Percentiles rank a stretch among this genome's conserved stretches.
These are phyloP conservation scores for Dacryopinax spathularia DNA, from an alignment of 768 basidiomycete genomes.

Conservation along the genomic window DNA sequence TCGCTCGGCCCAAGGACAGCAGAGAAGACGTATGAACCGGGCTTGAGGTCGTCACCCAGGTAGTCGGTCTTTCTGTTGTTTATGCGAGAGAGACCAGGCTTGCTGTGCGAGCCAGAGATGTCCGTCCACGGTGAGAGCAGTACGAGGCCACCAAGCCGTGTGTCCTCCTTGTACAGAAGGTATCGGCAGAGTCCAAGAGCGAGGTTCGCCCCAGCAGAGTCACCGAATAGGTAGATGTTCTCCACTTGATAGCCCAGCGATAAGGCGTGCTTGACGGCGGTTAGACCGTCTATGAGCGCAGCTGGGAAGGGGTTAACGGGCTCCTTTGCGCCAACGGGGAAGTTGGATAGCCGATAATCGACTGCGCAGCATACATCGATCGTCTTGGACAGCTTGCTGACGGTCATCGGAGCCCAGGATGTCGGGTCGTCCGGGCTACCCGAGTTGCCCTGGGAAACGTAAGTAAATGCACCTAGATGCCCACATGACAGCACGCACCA, in stretches of 20 bases:
- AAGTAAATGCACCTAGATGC: not conserved
- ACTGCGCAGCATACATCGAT: constrained; percentile 16
- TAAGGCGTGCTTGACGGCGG: constrained; percentile 49
- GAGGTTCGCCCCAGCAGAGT: constrained; percentile 68
- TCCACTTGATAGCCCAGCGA: constrained; percentile 39
- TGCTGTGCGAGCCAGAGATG: constrained; percentile 13
- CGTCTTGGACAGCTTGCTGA: not conserved
- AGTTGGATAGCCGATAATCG: constrained; percentile 56
- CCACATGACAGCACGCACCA: not conserved
- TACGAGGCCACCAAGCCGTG: constrained; percentile 28
- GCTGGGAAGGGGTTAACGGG: constrained; percentile 52
- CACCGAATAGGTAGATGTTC: constrained; percentile 53
- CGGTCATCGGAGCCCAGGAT: not conserved
- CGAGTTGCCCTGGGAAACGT: not conserved
- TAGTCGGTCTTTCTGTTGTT: not conserved
- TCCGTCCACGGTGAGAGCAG: constrained; percentile 46
- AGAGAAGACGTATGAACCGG: not conserved
- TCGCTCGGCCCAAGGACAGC: not conserved
- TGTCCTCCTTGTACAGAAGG: not conserved
- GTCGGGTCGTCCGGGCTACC: not conserved
- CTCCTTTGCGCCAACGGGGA: constrained; percentile 23
- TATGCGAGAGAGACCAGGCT: not conserved
- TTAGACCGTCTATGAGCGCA: constrained; percentile 49
- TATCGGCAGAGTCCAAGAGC: constrained; percentile 18
- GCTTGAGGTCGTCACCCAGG: not conserved